These are phyloP conservation scores for Sphagnum fallax DNA, from an alignment of 228 moss, liverwort and hornwort genomes.

Conservation along the genomic window DNA sequence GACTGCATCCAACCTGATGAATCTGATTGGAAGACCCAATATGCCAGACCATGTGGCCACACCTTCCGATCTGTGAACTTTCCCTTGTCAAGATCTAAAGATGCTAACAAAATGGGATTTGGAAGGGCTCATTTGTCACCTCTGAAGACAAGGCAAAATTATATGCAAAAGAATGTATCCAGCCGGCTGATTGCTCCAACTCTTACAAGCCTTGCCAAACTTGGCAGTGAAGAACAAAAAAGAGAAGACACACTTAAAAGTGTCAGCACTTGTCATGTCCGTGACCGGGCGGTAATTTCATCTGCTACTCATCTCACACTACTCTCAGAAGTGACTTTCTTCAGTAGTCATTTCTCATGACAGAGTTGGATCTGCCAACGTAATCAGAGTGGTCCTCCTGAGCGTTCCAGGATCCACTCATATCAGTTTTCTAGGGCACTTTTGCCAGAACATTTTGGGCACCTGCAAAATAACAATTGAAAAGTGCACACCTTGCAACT, in stretches of 20 bases:
- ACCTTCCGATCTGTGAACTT: slow-evolving; percentile 13
- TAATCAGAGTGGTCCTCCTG: no score
- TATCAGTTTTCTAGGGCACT: no score
- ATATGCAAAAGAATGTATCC: slow-evolving; percentile 27
- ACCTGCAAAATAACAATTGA: no score
- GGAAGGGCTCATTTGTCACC: slow-evolving; percentile 12
- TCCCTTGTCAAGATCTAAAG: slow-evolving; percentile 10
- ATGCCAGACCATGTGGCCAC: slow-evolving; percentile 24
- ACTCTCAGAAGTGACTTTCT: background rate
- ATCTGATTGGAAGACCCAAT: slow-evolving; percentile 22
- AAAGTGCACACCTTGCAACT: no score
- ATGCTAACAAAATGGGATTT: slow-evolving; percentile 23
- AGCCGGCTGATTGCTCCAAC: slow-evolving; percentile 66
- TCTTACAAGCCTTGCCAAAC: slow-evolving; percentile 68
- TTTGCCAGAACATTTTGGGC: no score
- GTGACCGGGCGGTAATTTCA: slow-evolving; percentile 49
- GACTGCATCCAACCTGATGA: background rate
- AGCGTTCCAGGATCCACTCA: no score
- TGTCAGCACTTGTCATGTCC: slow-evolving; percentile 27
- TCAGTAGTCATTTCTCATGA: background rate
- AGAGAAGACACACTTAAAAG: slow-evolving; percentile 31
- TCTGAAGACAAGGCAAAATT: slow-evolving; percentile 22
- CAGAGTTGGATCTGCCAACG: no score
- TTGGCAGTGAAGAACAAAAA: slow-evolving; percentile 17
- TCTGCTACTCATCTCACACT: background rate